Conservation (phyloP, 106 monocot species). For the Triglochin maritima region DNA sequence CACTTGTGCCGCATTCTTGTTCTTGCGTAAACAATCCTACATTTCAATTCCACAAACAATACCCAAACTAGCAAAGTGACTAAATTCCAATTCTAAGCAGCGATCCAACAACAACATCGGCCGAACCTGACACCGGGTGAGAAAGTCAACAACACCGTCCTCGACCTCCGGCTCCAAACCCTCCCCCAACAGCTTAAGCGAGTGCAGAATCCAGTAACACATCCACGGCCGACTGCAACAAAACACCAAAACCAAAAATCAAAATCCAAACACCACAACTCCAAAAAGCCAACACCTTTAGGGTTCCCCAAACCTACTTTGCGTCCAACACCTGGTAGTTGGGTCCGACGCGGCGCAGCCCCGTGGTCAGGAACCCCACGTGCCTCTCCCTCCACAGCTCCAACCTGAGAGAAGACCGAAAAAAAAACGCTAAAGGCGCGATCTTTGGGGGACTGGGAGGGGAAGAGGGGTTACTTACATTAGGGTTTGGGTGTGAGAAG, state of each 20-base stretch:
- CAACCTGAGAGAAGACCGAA: constrained; percentile 28
- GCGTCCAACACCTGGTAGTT: constrained; percentile 77
- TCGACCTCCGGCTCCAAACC: constrained; percentile 52
- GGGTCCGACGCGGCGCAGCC: constrained; percentile 50
- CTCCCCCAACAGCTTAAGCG: constrained; percentile 63
- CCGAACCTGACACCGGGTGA: constrained; percentile 76
- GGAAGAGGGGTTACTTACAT: constrained; percentile 24
- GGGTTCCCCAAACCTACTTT: constrained; percentile 33
- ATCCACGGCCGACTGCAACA: constrained; percentile 82
- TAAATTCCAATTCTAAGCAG: not conserved
- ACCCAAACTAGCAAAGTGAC: not conserved
- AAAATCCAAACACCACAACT: not conserved
- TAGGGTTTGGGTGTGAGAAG: constrained; percentile 41
- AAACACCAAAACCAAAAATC: not conserved
- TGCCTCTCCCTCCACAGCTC: constrained; percentile 91
- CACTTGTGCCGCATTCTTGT: not conserved
- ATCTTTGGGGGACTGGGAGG: not conserved
- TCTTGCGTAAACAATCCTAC: not conserved
- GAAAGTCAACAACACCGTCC: constrained; percentile 52
- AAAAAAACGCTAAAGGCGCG: not conserved
- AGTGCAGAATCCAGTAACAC: constrained; percentile 98
- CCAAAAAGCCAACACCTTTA: not conserved
- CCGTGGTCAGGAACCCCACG: constrained; percentile 55
- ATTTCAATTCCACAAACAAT: not conserved
- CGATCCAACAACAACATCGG: not conserved